phyloP scores from a whole-genome alignment of 2,329 filamentous ascomycete genomes.

The Calonectria naviculata region DNA sequence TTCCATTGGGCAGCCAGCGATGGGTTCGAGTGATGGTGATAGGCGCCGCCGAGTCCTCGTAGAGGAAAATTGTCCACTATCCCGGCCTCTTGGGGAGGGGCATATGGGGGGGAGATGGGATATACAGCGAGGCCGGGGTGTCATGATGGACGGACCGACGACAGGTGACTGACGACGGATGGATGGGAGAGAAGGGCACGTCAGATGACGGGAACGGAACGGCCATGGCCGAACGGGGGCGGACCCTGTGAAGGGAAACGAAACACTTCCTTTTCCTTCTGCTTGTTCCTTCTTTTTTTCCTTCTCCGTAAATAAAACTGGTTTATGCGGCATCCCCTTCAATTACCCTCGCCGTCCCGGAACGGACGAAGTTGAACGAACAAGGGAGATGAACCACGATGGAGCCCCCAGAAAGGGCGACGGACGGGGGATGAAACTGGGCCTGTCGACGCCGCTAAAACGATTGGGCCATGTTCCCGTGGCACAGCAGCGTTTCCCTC shows the following conservation, averaged over 20 bases:
- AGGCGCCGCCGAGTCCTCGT: slow-evolving; percentile 33
- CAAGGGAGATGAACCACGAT: neutral
- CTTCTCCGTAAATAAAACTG: neutral
- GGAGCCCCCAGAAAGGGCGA: neutral
- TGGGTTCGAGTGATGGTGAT: slow-evolving; percentile 31
- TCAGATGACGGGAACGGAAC: slow-evolving; percentile 16
- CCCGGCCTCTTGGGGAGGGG: neutral
- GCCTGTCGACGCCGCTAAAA: neutral
- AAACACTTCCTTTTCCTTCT: neutral
- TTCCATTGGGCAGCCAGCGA: slow-evolving; percentile 28
- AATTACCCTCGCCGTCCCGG: neutral
- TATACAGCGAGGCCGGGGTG: slow-evolving; percentile 3
- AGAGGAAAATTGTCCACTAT: slow-evolving; percentile 20
- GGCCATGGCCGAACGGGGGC: slow-evolving; percentile 2
- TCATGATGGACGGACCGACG: neutral
- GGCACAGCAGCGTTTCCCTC: neutral
- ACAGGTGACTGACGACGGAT: neutral
- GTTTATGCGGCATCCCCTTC: neutral
- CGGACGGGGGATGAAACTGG: neutral
- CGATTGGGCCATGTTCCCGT: slow-evolving; percentile 1
- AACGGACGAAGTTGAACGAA: neutral
- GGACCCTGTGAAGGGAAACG: slow-evolving; percentile 13
- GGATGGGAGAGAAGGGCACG: neutral
- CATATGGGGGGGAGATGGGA: neutral
- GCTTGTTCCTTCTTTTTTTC: neutral